Base-by-base conservation (phyloP, 2,329 filamentous ascomycete species). In the Cytospora mali region DNA sequence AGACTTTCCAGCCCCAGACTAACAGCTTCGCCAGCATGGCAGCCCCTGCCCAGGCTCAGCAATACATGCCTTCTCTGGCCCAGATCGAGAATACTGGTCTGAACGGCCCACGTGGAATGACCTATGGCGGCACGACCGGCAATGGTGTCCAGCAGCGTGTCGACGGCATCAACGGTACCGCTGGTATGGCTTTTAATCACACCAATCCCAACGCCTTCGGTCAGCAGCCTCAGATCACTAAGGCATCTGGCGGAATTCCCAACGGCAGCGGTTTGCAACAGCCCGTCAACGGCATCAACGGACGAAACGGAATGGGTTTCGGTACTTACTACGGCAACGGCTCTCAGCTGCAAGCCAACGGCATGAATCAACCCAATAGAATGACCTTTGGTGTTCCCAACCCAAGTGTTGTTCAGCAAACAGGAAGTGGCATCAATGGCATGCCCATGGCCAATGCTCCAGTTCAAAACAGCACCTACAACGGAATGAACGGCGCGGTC, bases 1-100 rank as follows among this genome's bases (percentile, higher is more conserved):
- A 53, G 33, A n/a, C 25, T 18, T 60, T 60, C 18, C 58, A 51
- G 39, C 27, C 60, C 31, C 60, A 53, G 33, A n/a, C 25, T 21
- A 33, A 27, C 21, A 27, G 54, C 31, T 18, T 21, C 18, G 28
- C 52, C 29, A 21, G 28, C 28, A 54, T 54, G 18, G 11, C 42
- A 23, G 42, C 42, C 23, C n/a, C 42, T 16, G 5, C 11, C 11
- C 58, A 48, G 28, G 16, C 18, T 1, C 50, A 54, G 27, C 27
- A 39, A 4, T 52, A 33, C 21, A 23, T 28, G 11, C 7, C 33
- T n/a, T 28, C 48, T 35, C 51, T 28, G 6, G 28, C 42, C 42
- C 21, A 13, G 2, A 6, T 18, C 23, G 42, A 18, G 28, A 54
- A 33, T 16, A 48, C 54, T 42, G 58, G 58, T 23, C 27, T 60